A percentile compares a stretch with the other conserved stretches of the same genome.
Evolutionary conservation across 371 early-diverging fungal species (phyloP).

Genomic region (Zychaea mexicana): DNA sequence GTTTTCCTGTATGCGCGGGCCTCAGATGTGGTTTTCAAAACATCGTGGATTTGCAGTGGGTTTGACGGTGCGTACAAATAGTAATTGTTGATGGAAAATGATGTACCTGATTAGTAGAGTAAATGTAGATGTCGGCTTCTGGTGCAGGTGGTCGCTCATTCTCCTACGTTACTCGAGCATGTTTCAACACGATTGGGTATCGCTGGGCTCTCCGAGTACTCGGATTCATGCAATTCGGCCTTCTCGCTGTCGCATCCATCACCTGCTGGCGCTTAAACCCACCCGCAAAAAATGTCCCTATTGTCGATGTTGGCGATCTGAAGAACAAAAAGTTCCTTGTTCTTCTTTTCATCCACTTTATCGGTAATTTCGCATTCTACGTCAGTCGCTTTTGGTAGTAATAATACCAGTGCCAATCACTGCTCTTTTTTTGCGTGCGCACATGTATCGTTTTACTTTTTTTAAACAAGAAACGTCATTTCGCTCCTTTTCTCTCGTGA

Average conservation of each 20-base stretch:
- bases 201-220: constrained; percentile 63
- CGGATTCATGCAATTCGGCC: constrained; percentile 48
- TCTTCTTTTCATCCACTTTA: constrained; percentile 28
- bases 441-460: no score
- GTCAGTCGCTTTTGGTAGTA: constrained; percentile 8
- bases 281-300: constrained; percentile 24
- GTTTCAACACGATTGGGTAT: constrained; percentile 52
- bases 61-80: neutral
- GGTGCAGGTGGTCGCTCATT: constrained; percentile 72
- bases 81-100: no score
- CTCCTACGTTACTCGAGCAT: constrained; percentile 54
- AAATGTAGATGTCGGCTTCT: constrained; percentile 41
- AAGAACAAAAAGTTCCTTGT: constrained; percentile 24
- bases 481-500: neutral
- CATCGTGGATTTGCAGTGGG: constrained; percentile 16
- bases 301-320: constrained; percentile 32
- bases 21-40: constrained; percentile 15
- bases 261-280: constrained; percentile 10
- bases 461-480: neutral
- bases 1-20: constrained; percentile 13
- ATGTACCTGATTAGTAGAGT: neutral
- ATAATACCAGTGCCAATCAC: no score
- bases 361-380: constrained; percentile 34
- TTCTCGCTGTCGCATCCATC: constrained; percentile 8
- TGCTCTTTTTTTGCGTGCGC: no score